Conservation (phyloP, 306 rosid genomes). For the Lupinus albus region DNA sequence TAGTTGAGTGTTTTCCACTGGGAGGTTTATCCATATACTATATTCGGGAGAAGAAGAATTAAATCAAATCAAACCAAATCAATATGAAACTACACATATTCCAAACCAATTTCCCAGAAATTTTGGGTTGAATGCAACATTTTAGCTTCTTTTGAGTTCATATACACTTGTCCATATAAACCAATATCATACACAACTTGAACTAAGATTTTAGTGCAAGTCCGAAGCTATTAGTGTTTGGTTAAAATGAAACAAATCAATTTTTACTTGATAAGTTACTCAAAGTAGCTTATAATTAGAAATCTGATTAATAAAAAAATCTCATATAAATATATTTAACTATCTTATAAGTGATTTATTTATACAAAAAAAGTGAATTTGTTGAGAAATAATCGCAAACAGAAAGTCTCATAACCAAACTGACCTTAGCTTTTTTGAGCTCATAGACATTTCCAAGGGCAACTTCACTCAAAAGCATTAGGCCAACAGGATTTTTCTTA, state of each 20-base stretch:
- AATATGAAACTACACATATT: constrained; percentile 30
- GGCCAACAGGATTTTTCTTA: constrained; percentile 82
- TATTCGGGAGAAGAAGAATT: constrained; percentile 42
- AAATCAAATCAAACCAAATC: constrained; percentile 14
- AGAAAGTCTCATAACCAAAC: constrained; percentile 24
- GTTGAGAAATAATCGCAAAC: too few relatives aligned
- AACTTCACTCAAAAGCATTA: constrained; percentile 89
- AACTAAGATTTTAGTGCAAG: neutral
- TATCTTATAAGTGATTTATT: too few relatives aligned
- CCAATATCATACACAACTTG: constrained; percentile 31
- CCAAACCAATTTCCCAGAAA: constrained; percentile 31
- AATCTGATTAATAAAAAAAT: too few relatives aligned
- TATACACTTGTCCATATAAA: constrained; percentile 7
- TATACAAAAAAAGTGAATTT: too few relatives aligned
- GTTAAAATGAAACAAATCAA: too few relatives aligned
- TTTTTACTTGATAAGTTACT: too few relatives aligned
- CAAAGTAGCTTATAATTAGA: too few relatives aligned
- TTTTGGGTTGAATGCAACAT: constrained; percentile 19
- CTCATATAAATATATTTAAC: too few relatives aligned
- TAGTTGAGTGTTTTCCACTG: constrained; percentile 86
- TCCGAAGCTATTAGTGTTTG: too few relatives aligned
- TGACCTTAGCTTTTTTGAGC: constrained; percentile 83
- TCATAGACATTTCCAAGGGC: constrained; percentile 86
- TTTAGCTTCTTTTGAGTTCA: constrained; percentile 31
- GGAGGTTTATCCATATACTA: constrained; percentile 95